Base-by-base conservation (phyloP, 2,329 filamentous ascomycete genomes). In the Salinomyces thailandicus region DNA sequence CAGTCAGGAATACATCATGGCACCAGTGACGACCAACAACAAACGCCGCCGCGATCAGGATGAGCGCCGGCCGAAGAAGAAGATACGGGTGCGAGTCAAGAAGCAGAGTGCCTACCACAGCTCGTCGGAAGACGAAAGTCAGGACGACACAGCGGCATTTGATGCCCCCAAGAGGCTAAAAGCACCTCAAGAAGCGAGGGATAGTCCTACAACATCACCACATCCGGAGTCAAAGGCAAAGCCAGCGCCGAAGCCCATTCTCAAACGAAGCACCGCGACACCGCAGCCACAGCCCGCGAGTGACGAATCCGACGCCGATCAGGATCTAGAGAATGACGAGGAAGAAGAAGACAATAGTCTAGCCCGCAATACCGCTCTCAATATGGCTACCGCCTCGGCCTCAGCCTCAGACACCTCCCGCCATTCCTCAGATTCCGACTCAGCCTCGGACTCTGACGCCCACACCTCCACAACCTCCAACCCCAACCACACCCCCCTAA, bases 71-170 rank as follows among this genome's bases (percentile, higher is more conserved):
- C 69, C 69, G 49, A 64, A 67, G 17, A 68, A 68, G 53, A 62
- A 62, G 48, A 57, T 63, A 31, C 74, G 73, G 57, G 7, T 6
- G 15, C 75, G 75, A 50, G 68, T 75, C 55, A 76, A 73, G 58
- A 77, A 76, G 57, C 75, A 80, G 55, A 62, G 62, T 46, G 61
- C 67, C 39, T 80, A 81, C 61, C 71, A 79, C 68, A 78, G 73
- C 54, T 78, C 73, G 19, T 72, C 72, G 40, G 73, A 77, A 30
- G 71, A 75, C 38, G 62, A 66, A 33, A 66, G 67, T 61, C 47
- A 44, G 24, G 45, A 37, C 12, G 39, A 37, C 18, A 33, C 32
- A 8, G 35, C 26, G 27, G 47, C 49, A 20, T 50, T 42, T 3
- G 51, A 54, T 46, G 50, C 50, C 31, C 50, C 51, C 5, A 45